These are phyloP conservation scores for Achaetomium macrosporum DNA, from an alignment of 2,329 filamentous ascomycete species.

Conservation along the genomic window DNA sequence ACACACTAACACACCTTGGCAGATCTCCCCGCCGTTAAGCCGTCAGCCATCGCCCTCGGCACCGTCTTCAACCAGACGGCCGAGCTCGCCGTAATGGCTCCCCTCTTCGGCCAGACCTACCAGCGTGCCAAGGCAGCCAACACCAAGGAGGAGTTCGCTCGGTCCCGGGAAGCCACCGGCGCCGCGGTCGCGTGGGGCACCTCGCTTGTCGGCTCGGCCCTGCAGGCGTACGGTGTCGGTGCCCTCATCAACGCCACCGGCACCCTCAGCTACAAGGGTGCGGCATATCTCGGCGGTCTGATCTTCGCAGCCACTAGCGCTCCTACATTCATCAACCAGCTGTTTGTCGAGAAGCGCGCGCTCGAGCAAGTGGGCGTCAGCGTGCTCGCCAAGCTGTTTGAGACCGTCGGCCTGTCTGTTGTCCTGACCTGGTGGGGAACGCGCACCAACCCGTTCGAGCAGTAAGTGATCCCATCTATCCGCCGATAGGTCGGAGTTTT, in stretches of 20 bases:
- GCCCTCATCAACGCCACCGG: conserved; percentile 92
- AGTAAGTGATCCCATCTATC: conserved; percentile 33
- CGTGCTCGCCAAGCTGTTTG: conserved; percentile 75
- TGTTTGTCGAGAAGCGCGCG: conserved; percentile 87
- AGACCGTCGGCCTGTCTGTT: conserved; percentile 85
- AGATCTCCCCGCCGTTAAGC: conserved; percentile 77
- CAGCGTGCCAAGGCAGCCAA: conserved; percentile 85
- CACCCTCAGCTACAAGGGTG: conserved; percentile 93
- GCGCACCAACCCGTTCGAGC: conserved; percentile 85
- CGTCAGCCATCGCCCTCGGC: conserved; percentile 93
- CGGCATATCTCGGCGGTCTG: conserved; percentile 83
- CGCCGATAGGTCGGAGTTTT: not conserved
- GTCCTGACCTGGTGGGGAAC: conserved; percentile 99
- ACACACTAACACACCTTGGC: conserved; percentile 3
- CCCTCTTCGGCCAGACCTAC: conserved; percentile 92
- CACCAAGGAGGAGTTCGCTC: conserved; percentile 93
- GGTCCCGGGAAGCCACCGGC: conserved; percentile 83
- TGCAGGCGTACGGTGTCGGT: conserved; percentile 85
- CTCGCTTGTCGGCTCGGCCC: conserved; percentile 77
- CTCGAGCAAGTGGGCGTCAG: conserved; percentile 85
- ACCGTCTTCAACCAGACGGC: conserved; percentile 92
- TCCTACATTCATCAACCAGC: conserved; percentile 75
- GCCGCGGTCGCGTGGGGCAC: conserved; percentile 87
- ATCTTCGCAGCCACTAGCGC: conserved; percentile 90
- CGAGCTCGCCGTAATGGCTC: conserved; percentile 79